Base-by-base conservation (phyloP, 2,329 filamentous ascomycete genomes). In the Fusarium coffeatum region DNA sequence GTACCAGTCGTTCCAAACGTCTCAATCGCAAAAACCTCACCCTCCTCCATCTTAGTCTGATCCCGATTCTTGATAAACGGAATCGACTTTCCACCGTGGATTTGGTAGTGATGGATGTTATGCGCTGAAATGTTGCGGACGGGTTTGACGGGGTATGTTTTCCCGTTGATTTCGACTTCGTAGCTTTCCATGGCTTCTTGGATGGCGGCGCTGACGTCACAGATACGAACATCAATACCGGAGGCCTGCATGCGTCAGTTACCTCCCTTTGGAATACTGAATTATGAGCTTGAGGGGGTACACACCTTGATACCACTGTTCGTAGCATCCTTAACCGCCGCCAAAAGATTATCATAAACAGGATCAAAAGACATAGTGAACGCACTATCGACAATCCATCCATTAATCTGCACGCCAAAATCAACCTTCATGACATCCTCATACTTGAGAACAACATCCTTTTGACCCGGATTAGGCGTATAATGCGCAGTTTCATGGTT, bases 1-100 rank as follows among this genome's bases (percentile, higher is more conserved):
- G 92, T 92, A 63, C 94, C 94, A 15, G 94, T 97, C 76, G 90
- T 94, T 37, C 94, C 94, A 78, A 97, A 97, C 0, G 94, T 97
- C 82, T 97, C 94, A 72, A 97, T 97, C 64, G 94, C 94, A 79
- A 95, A 97, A 20, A 93, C 88, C 74, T 97, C 94, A 37, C 93
- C 93, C 80, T 97, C 94, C 81, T 97, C 94, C 94, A 97, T 97
- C 85, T 97, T 97, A 41, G 93, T 96, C 77, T 90, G 88, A 74
- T 96, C 92, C 51, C 85, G 86, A 61, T 89, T 90, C 83, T 95
- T 97, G 72, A 97, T 92, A 74, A 97, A 97, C 0, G 94, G 94
- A 48, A 97, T 92, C 72, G 91, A 93, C 85, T 97, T 97, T 72
- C 88, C 90, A 56, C 93, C 93, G 79, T 97, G 94, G 75, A 97